Percentiles rank a stretch among this genome's conserved stretches.
These are phyloP conservation scores for Euphorbia schlechtendalii DNA, from an alignment of 441 rosid genomes.

Conservation along the genomic window DNA sequence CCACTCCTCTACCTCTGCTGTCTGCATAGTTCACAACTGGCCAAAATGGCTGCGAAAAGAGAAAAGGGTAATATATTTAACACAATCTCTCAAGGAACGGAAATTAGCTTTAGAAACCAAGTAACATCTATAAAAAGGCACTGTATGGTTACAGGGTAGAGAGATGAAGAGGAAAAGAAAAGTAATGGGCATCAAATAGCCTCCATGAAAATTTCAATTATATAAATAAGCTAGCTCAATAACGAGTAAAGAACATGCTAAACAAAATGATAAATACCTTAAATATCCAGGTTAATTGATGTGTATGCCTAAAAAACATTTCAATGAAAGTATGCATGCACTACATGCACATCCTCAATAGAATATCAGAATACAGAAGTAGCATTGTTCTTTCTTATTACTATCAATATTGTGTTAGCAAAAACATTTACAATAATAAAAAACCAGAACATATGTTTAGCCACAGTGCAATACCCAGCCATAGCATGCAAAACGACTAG, in stretches of 20 bases:
- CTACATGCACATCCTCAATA: not conserved
- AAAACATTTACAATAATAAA: not conserved
- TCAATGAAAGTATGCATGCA: not conserved
- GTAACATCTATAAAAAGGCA: too few species aligned
- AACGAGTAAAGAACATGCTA: not conserved
- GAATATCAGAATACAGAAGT: not conserved
- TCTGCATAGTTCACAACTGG: constrained; percentile 45
- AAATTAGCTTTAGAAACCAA: too few species aligned
- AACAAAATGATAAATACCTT: not conserved
- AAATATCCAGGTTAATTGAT: not conserved
- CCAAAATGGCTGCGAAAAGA: constrained; percentile 80
- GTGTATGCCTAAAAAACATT: not conserved
- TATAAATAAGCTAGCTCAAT: not conserved
- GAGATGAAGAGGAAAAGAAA: too few species aligned
- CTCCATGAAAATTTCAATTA: not conserved
- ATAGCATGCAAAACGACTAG: not conserved
- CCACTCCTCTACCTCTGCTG: constrained; percentile 86
- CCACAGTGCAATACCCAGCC: not conserved
- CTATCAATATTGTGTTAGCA: too few species aligned
- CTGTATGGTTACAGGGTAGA: too few species aligned
- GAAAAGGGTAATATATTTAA: constrained; percentile 5
- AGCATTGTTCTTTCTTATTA: not conserved
- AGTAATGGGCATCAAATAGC: too few species aligned
- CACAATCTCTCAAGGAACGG: too few species aligned
- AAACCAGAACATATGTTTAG: too few species aligned